Base-by-base conservation (phyloP, 306 rosid genomes). In the Medicago lupulina region DNA sequence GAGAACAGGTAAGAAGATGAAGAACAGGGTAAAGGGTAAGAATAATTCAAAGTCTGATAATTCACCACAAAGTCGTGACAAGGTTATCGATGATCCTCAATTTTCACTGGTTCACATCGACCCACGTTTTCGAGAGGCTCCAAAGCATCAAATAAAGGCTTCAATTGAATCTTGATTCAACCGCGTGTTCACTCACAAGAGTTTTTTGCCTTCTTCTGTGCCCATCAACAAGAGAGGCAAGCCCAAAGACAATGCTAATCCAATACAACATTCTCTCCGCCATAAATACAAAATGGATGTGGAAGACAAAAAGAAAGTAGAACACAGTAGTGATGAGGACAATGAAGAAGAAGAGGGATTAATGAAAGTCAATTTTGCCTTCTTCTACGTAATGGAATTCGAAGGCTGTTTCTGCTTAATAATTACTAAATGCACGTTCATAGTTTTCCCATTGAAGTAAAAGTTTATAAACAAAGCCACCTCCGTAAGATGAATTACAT, bases 191-290 rank as follows among this genome's bases (percentile, higher is more conserved):
- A 80, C 83, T 23, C 86, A 94, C 19, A 80, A 79, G 81, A 82
- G 81, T 13, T 94, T 94, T 78, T 21, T 16, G 9, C 62, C 96
- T 16, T 84, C 92, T 15, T 85, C 96, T 17, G 90, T 92, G 10
- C 89, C 97, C 46, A 64, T 88, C 4, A 92, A 94, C 80, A 94
- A 91, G 88, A 85, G 97, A 49, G 97, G 98, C 41, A 89, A 71
- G 82, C 87, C 68, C 17, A 88, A 71, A 72, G 60, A 74, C 53
- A 70, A 69, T 58, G 40, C 11, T 25, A 61, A 73, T 21, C 70
- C 81, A 10, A 78, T 67, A n/a, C 82, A 51, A 18, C 78, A 80
- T 74, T 34, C 78, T 28, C 79, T 86, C 8, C 85, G 90, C 17
- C 86, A 84, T 70, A 91, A 88, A 76, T 90, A 94, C 16, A 82